phyloP scores from a whole-genome alignment of 139 green algal species.

The Chlamydomonas urium region DNA sequence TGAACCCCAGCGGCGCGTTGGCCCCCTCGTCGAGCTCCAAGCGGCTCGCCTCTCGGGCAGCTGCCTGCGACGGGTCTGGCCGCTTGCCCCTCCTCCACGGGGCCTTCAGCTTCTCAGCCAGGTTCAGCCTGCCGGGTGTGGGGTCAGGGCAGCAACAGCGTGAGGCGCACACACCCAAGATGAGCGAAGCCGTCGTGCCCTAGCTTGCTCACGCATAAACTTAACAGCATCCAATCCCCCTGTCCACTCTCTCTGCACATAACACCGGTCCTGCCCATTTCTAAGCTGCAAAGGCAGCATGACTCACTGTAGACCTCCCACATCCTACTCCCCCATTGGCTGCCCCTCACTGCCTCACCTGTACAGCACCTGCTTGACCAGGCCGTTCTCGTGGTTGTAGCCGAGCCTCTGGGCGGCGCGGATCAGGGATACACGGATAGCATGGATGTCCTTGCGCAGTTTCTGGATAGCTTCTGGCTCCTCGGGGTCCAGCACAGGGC shows the following conservation, averaged over 20 bases:
- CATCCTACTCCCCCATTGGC: no score
- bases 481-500: constrained; percentile 42
- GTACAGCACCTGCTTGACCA: constrained; percentile 50
- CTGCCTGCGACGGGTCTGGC: constrained; percentile 34
- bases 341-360: neutral
- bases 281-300: no score
- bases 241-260: no score
- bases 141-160: no score
- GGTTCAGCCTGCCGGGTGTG: constrained; percentile 42
- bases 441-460: constrained; percentile 33
- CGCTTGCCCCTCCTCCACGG: constrained; percentile 39
- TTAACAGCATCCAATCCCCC: no score
- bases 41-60: constrained; percentile 28
- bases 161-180: no score
- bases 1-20: constrained; percentile 28
- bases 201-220: no score
- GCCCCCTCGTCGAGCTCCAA: constrained; percentile 21
- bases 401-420: constrained; percentile 38
- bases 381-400: constrained; percentile 46
- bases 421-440: constrained; percentile 48
- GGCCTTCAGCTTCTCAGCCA: constrained; percentile 55
- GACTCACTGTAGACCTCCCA: no score
- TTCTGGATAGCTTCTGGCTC: constrained; percentile 30
- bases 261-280: no score
- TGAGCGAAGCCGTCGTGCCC: no score